These are phyloP conservation scores for Elongisporangium anandrum DNA, from an alignment of 352 stramenopile species.

Conservation along the genomic window DNA sequence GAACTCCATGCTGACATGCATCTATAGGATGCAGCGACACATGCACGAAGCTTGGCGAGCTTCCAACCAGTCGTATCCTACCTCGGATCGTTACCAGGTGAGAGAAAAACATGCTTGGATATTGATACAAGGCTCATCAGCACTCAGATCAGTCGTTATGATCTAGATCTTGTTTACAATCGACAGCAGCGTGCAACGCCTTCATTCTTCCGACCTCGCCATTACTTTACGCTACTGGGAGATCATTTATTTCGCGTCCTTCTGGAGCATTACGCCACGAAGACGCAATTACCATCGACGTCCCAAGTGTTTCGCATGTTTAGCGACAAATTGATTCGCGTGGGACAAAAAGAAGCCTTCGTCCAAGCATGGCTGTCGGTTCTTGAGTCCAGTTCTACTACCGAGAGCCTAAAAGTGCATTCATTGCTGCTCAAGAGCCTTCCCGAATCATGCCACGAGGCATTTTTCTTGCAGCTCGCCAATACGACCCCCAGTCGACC, in stretches of 20 bases:
- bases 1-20: not conserved
- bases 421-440: constrained; percentile 34
- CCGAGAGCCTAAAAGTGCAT: constrained; percentile 10
- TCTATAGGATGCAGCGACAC: constrained; percentile 8
- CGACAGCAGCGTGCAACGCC: constrained; percentile 38
- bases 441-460: constrained; percentile 41
- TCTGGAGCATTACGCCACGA: constrained; percentile 3
- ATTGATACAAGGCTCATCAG: not conserved
- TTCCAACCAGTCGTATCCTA: constrained; percentile 37
- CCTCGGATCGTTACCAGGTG: constrained; percentile 48
- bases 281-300: not conserved
- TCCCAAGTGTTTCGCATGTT: constrained; percentile 48
- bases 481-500: constrained; percentile 7
- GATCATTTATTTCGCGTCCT: constrained; percentile 33
- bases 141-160: not conserved
- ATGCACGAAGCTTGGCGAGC: constrained; percentile 4
- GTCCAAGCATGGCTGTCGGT: constrained; percentile 43
- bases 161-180: constrained; percentile 61
- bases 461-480: constrained; percentile 41
- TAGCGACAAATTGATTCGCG: constrained; percentile 54
- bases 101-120: not conserved
- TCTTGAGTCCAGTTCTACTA: constrained; percentile 10
- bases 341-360: constrained; percentile 37
- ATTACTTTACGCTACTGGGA: constrained; percentile 42
- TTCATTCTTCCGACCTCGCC: constrained; percentile 32